A percentile compares a stretch with the other conserved stretches of the same genome.
Evolutionary conservation across 2,329 filamentous ascomycete genomes (phyloP).

Genomic region (Calonectria naviculata): DNA sequence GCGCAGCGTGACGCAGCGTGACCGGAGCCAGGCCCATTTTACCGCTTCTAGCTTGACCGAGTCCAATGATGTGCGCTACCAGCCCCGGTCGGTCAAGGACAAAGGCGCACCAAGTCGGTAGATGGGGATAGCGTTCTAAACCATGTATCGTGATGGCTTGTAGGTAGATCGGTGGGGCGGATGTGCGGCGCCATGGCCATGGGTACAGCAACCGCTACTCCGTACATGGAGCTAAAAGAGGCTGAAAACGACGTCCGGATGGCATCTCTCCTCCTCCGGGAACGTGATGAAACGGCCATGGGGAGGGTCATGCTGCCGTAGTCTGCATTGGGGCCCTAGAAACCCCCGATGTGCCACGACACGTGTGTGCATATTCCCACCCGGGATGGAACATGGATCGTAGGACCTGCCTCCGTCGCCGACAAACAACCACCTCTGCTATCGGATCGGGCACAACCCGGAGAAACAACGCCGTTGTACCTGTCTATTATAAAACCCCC

Average conservation of each 20-base stretch:
- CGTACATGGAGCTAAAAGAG: conserved; percentile 2
- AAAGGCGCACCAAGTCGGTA: not conserved
- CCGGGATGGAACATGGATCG: not conserved
- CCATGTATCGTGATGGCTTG: not conserved
- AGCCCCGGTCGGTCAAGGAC: not conserved
- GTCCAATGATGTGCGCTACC: conserved; percentile 1
- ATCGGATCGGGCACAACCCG: not conserved
- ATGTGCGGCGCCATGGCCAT: not conserved
- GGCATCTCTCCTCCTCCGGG: not conserved
- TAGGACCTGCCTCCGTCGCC: not conserved
- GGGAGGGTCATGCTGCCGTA: not conserved
- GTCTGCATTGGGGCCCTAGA: not conserved
- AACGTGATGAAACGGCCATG: not conserved
- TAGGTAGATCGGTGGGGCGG: not conserved
- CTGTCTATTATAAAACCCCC: not conserved
- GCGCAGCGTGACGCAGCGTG: not conserved
- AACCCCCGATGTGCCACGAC: not conserved
- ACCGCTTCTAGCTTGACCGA: not conserved
- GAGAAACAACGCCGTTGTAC: not conserved
- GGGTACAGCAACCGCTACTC: conserved; percentile 3
- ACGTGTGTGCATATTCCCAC: not conserved
- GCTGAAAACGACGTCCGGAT: not conserved
- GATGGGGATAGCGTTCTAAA: not conserved
- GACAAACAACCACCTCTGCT: not conserved
- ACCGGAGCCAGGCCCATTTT: not conserved